Base-by-base conservation (phyloP, 306 rosid species). In the Rubus idaeus region DNA sequence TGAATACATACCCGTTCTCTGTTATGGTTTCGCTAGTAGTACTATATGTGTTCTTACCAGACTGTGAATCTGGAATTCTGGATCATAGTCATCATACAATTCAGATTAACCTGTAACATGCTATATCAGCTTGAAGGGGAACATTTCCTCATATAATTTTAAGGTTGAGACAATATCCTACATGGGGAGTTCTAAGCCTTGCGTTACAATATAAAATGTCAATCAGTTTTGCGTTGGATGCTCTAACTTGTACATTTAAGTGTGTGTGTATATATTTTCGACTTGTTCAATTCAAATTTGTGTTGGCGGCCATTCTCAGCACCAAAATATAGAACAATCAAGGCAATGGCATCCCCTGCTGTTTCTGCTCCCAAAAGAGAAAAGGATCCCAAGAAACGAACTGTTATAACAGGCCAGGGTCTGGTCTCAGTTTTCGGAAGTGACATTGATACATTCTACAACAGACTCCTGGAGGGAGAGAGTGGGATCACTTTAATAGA, bases 331-430 rank as follows among this genome's bases (percentile, higher is more conserved):
- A 82, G 79, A 61, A 78, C 20, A 85, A 75, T 85, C 61, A 88
- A 82, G 87, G 90, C 86, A 74, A 69, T 70, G 79, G 79, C 80
- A 23, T 78, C 84, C 12, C 76, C 84, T 71, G 79, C 80, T 7
- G 82, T 67, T 76, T 79, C 79, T 41, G 88, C 93, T 68, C 91
- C 96, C 39, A 87, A 83, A 73, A 81, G 96, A 66, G 91, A 90
- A 75, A 82, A 57, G 9, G 96, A 88, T 81, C 93, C 96, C 21
- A 91, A 87, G 71, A 91, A 91, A 81, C 70, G 93, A 68, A 76
- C 88, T 49, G 93, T 89, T 20, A 87, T 91, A 79, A 91, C 96
- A 8, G 93, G 96, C 64, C 89, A 84, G 91, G 96, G 96, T 10
- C 83, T 91, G 13, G 96, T 87, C 50, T 87, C 96, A 3, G 90